These are phyloP conservation scores for Cicer arietinum DNA, from an alignment of 306 rosid species.

Conservation along the genomic window DNA sequence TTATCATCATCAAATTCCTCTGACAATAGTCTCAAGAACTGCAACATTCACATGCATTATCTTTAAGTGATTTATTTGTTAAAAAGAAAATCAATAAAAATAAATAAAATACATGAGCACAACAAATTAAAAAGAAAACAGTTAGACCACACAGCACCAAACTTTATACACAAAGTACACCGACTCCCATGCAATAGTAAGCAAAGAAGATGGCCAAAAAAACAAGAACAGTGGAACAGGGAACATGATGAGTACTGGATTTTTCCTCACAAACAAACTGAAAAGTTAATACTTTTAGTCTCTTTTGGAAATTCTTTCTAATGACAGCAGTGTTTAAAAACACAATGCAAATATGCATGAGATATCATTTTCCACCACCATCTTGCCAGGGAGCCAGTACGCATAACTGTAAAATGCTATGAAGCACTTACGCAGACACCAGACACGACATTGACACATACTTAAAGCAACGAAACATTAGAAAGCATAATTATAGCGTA, in stretches of 20 bases:
- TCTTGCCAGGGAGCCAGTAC: neutral
- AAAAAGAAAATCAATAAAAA: neutral
- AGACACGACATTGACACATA: neutral
- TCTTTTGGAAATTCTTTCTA: slow-evolving; percentile 4
- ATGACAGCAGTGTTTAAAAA: neutral
- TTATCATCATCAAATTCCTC: slow-evolving; percentile 59
- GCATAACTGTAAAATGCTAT: too few relatives aligned
- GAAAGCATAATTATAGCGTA: neutral
- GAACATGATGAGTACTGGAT: neutral
- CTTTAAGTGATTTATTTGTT: slow-evolving; percentile 7
- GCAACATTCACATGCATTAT: slow-evolving; percentile 41
- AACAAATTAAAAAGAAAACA: neutral
- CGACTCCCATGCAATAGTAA: slow-evolving; percentile 9
- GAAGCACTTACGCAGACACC: too few relatives aligned
- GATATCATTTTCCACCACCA: neutral
- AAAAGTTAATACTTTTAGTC: neutral
- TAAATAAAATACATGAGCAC: neutral
- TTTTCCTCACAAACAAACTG: neutral
- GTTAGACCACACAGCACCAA: neutral
- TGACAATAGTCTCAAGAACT: slow-evolving; percentile 85
- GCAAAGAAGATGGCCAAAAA: neutral
- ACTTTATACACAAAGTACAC: neutral
- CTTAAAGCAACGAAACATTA: slow-evolving; percentile 11
- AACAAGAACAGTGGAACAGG: slow-evolving; percentile 2
- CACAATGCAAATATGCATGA: neutral